Percentiles rank a stretch among this genome's conserved stretches.
These are phyloP conservation scores for Paraconiothyrium brasiliense DNA, from an alignment of 2,329 filamentous ascomycete species.

Conservation along the genomic window DNA sequence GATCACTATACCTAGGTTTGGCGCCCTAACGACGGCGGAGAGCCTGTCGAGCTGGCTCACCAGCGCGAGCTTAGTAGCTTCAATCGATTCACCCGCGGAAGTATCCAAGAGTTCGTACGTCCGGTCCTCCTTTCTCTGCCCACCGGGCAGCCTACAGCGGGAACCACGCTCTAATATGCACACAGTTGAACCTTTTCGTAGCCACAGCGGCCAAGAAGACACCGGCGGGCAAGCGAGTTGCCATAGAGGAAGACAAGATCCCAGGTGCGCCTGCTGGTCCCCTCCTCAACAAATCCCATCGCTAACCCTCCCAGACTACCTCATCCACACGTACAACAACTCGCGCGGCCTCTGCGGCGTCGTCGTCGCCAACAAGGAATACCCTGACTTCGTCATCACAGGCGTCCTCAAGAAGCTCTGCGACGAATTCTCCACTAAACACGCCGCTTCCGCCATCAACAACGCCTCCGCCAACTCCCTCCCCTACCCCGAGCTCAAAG, in stretches of 20 bases:
- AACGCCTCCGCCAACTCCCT: slow-evolving; percentile 49
- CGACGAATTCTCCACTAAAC: slow-evolving; percentile 83
- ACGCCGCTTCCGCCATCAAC: slow-evolving; percentile 69
- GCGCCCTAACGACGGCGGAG: slow-evolving; percentile 71
- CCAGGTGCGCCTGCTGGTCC: neutral
- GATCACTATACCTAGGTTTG: slow-evolving; percentile 64
- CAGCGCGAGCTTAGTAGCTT: slow-evolving; percentile 82
- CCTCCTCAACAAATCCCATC: neutral
- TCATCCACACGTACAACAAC: slow-evolving; percentile 60
- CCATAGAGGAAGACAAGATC: slow-evolving; percentile 66
- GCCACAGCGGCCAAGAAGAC: slow-evolving; percentile 90
- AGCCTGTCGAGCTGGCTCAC: slow-evolving; percentile 76
- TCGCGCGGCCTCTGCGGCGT: slow-evolving; percentile 58
- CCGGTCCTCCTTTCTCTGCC: neutral
- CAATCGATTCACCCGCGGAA: slow-evolving; percentile 77
- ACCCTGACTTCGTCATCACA: slow-evolving; percentile 79
- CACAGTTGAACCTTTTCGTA: slow-evolving; percentile 81
- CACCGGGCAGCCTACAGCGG: neutral
- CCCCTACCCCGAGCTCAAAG: slow-evolving; percentile 77
- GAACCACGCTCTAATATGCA: slow-evolving; percentile 20
- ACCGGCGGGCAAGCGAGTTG: slow-evolving; percentile 74
- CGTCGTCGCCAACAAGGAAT: slow-evolving; percentile 59
- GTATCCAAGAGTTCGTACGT: slow-evolving; percentile 38
- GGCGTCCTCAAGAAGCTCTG: slow-evolving; percentile 85
- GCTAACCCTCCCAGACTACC: slow-evolving; percentile 63